A percentile compares a stretch with the other conserved stretches of the same genome.
These are phyloP conservation scores for Aureobasidium sp. DNA, from an alignment of 2,329 filamentous ascomycete species.

Conservation along the genomic window DNA sequence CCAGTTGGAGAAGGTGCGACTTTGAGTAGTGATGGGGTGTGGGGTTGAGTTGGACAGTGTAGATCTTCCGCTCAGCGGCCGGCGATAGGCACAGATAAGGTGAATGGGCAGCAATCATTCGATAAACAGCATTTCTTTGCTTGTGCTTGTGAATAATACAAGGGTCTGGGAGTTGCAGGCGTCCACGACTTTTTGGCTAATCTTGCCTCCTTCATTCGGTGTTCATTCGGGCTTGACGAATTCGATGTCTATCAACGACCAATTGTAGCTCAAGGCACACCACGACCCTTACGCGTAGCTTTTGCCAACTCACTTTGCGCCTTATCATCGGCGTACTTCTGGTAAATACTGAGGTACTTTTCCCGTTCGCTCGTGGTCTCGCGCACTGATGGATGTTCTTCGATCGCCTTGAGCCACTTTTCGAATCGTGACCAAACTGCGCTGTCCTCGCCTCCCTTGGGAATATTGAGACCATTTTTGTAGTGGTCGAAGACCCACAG, in stretches of 20 bases:
- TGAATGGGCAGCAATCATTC: not conserved
- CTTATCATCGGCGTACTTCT: slow-evolving; percentile 41
- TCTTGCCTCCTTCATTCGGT: not conserved
- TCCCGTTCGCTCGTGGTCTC: slow-evolving; percentile 63
- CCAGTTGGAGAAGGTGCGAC: slow-evolving; percentile 6
- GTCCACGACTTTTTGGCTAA: not conserved
- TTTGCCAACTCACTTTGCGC: slow-evolving; percentile 44
- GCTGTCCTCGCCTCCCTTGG: slow-evolving; percentile 47
- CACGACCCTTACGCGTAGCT: slow-evolving; percentile 50
- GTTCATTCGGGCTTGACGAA: not conserved
- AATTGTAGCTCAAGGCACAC: slow-evolving; percentile 48
- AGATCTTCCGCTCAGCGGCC: not conserved
- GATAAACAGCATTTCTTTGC: not conserved
- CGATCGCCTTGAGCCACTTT: slow-evolving; percentile 55
- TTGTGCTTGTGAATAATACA: not conserved
- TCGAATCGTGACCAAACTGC: slow-evolving; percentile 58
- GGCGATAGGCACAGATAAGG: slow-evolving; percentile 12
- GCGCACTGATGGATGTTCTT: slow-evolving; percentile 54
- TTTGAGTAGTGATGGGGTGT: not conserved
- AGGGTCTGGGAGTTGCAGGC: not conserved
- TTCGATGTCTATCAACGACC: not conserved
- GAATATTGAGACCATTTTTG: slow-evolving; percentile 53
- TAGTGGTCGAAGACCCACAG: slow-evolving; percentile 71
- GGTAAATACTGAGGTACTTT: slow-evolving; percentile 62
- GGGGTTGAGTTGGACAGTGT: slow-evolving; percentile 4